phyloP scores from a whole-genome alignment of 2,329 filamentous ascomycete genomes.

The Penicillium sp. region DNA sequence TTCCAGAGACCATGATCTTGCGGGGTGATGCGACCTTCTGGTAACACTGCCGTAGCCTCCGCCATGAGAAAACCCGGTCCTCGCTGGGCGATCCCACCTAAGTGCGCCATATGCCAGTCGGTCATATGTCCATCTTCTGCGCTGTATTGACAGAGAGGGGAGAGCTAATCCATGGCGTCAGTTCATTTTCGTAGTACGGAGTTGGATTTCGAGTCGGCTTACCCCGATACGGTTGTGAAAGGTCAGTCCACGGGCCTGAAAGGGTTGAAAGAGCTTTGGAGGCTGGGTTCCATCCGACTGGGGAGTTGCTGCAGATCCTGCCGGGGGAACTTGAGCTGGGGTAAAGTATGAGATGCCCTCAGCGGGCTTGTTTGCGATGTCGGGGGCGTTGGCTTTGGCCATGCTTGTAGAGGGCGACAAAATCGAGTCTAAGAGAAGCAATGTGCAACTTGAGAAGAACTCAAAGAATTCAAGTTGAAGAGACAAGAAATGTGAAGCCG shows the following conservation, averaged over 20 bases:
- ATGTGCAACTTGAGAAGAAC: background rate
- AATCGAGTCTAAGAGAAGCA: background rate
- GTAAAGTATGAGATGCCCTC: slow-evolving; percentile 39
- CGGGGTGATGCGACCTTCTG: slow-evolving; percentile 77
- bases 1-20: slow-evolving; percentile 61
- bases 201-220: slow-evolving; percentile 9
- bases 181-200: background rate
- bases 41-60: slow-evolving; percentile 69
- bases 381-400: slow-evolving; percentile 12
- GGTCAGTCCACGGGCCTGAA: slow-evolving; percentile 54
- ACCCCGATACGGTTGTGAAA: slow-evolving; percentile 63
- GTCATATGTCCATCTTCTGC: slow-evolving; percentile 66
- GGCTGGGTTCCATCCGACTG: slow-evolving; percentile 37
- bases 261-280: slow-evolving; percentile 55
- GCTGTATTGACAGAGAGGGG: slow-evolving; percentile 62
- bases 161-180: slow-evolving; percentile 39
- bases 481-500: no score
- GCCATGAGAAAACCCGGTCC: slow-evolving; percentile 69
- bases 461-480: no score
- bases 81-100: slow-evolving; percentile 69
- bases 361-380: slow-evolving; percentile 33
- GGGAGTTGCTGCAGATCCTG: slow-evolving; percentile 37
- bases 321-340: slow-evolving; percentile 33
- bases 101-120: slow-evolving; percentile 74
- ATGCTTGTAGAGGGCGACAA: background rate